Base-by-base conservation (phyloP, 768 basidiomycete species). In the Aureoboletus auriporus region DNA sequence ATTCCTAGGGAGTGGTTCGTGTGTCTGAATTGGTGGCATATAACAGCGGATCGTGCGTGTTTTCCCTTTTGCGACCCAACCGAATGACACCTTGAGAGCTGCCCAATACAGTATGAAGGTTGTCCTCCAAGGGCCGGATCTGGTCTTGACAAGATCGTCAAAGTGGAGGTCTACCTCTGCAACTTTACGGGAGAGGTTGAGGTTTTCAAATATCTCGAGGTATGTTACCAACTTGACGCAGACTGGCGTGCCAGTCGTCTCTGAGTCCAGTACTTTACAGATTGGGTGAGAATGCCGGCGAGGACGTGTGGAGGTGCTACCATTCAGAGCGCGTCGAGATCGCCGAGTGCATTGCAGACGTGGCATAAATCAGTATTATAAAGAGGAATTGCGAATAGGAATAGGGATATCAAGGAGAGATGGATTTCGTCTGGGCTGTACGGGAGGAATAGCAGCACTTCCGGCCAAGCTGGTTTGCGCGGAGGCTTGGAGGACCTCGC, bases 181-280 rank as follows among this genome's bases (percentile, higher is more conserved):
- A 31, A 76, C 54, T 50, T 76, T 49, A 23, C 43, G 8, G 59
- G 64, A 28, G 72, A 76, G 50, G 71, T 73, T 50, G 54, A 35
- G 7, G 58, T 56, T 0, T 73, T 76, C 68, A 67, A 61, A 74
- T 76, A 76, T 55, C 10, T 36, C 3, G 47, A 67, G 62, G 75
- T 70, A 29, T 5, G 59, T n/a, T n/a, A n/a, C n/a, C n/a, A n/a
- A n/a, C n/a, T n/a, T n/a, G n/a, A n/a, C n/a, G n/a, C 30, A 9
- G 30, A 31, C 30, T 8, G 30, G 30, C 9, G 6, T 30, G 30
- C 6, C 11, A 11, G 11, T 11, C 30, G 30, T 8, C 17, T 7
- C 17, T 41, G n/a, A n/a, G n/a, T n/a, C n/a, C n/a, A 82, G 80
- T 80, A 76, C 57, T 80, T 82, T 50, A 60, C 69, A 17, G 61